These are phyloP conservation scores for Tylopilus subfusipes DNA, from an alignment of 768 basidiomycete species.

Conservation along the genomic window DNA sequence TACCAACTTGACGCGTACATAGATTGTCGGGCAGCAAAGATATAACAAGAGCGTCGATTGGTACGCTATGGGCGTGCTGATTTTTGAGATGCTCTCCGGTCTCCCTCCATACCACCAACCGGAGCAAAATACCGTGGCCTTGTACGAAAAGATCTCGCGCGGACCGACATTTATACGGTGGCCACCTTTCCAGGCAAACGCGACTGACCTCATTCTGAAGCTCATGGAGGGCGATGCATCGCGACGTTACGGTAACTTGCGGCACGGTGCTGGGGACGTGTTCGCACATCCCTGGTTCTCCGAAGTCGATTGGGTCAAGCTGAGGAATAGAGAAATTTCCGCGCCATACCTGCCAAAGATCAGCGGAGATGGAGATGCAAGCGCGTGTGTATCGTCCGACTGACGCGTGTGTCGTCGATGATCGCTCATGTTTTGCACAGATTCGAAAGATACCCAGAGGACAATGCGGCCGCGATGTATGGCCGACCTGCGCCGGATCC, in stretches of 20 bases:
- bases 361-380: constrained; percentile 89
- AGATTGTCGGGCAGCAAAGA: constrained; percentile 77
- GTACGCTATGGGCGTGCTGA: constrained; percentile 96
- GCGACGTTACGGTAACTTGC: constrained; percentile 85
- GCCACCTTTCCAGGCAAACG: constrained; percentile 71
- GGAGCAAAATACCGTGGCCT: constrained; percentile 76
- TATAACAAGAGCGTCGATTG: constrained; percentile 98
- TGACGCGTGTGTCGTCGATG: not conserved
- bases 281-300: constrained; percentile 92
- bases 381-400: constrained; percentile 58
- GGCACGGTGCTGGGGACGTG: constrained; percentile 85
- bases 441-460: constrained; percentile 78
- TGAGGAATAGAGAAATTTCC: constrained; percentile 81
- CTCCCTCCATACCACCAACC: constrained; percentile 91
- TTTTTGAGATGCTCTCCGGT: constrained; percentile 97
- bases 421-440: constrained; percentile 32
- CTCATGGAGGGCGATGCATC: constrained; percentile 88
- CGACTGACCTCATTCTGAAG: constrained; percentile 85
- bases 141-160: constrained; percentile 88
- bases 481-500: constrained; percentile 56
- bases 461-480: constrained; percentile 58
- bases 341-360: constrained; percentile 95
- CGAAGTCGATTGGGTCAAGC: constrained; percentile 87
- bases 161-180: constrained; percentile 76
- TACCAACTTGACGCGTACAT: not conserved